Percentiles rank a stretch among this genome's conserved stretches.
phyloP scores from a whole-genome alignment of 306 rosid species.

The Canavalia ensiformis region DNA sequence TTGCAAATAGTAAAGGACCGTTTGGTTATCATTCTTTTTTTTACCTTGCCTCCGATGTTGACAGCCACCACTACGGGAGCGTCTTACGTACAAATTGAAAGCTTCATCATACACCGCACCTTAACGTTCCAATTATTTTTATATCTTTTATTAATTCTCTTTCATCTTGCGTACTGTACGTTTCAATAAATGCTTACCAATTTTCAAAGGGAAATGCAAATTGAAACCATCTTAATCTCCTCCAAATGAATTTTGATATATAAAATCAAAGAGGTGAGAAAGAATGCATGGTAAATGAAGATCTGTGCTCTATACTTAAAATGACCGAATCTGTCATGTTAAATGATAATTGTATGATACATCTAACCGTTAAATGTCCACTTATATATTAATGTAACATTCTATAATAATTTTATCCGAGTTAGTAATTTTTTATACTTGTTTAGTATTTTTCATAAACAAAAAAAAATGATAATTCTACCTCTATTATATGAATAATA shows the following conservation, averaged over 20 bases:
- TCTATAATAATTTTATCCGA: not conserved
- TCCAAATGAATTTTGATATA: not conserved
- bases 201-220: not conserved
- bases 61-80: not conserved
- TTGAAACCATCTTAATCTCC: not conserved
- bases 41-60: not conserved
- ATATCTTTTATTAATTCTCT: not conserved
- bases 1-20: not conserved
- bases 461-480: too few species aligned
- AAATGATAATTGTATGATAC: not conserved
- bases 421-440: too few species aligned
- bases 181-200: not conserved
- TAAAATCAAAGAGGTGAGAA: not conserved
- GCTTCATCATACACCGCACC: not conserved
- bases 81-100: not conserved
- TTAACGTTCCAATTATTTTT: constrained; percentile 14
- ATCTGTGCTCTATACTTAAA: not conserved
- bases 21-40: not conserved
- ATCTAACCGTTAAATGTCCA: not conserved
- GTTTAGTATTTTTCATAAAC: too few species aligned
- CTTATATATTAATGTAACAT: too few species aligned
- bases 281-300: not conserved
- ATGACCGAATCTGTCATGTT: not conserved
- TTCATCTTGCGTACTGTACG: not conserved
- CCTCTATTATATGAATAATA: too few species aligned